These are phyloP conservation scores for Metarhizium brunneum DNA, from an alignment of 2,329 filamentous ascomycete genomes.

Conservation along the genomic window DNA sequence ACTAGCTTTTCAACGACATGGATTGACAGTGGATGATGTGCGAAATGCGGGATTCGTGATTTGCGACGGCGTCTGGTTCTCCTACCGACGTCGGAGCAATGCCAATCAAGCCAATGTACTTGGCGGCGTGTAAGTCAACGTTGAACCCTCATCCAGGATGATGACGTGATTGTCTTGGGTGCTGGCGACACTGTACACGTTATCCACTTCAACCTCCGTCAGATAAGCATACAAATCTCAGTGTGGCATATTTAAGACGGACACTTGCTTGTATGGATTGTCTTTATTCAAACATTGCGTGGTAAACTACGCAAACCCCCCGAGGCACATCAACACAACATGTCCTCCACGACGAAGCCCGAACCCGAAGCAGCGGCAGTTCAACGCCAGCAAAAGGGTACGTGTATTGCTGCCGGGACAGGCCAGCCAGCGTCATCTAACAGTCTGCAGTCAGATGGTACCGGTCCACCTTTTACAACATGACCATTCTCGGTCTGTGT, in stretches of 20 bases:
- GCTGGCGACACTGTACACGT: neutral
- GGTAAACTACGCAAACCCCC: neutral
- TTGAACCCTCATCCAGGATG: slow-evolving; percentile 10
- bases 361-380: neutral
- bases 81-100: neutral
- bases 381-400: neutral
- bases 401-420: neutral
- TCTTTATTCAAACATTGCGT: neutral
- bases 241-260: neutral
- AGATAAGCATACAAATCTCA: neutral
- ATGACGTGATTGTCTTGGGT: neutral
- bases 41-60: neutral
- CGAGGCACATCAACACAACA: neutral
- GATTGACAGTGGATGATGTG: neutral
- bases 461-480: slow-evolving; percentile 63
- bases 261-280: neutral
- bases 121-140: slow-evolving; percentile 18
- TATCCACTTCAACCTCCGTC: neutral
- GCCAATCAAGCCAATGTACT: neutral
- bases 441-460: slow-evolving; percentile 52
- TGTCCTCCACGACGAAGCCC: neutral
- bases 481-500: slow-evolving; percentile 60
- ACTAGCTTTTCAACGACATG: neutral
- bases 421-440: too few relatives aligned
- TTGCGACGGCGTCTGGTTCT: neutral